Conservation (phyloP, 2,329 filamentous ascomycete species). For the Paraphaeosphaeria sporulosa region DNA sequence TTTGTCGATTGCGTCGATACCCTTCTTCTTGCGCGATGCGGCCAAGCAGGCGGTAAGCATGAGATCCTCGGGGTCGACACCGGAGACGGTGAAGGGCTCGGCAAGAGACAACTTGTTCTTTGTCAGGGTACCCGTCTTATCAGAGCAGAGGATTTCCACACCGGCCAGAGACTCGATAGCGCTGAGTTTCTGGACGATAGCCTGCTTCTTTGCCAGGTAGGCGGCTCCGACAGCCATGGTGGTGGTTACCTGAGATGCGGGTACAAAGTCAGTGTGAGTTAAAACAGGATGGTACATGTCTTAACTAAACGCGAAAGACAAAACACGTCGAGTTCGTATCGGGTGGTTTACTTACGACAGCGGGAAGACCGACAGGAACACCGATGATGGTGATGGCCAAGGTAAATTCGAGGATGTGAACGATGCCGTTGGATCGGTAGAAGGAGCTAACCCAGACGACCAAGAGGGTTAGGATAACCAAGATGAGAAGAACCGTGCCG, state of each 20-base stretch:
- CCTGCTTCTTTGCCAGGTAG: conserved; percentile 90
- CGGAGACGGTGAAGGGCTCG: conserved; percentile 82
- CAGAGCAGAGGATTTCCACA: conserved; percentile 92
- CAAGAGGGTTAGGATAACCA: conserved; percentile 82
- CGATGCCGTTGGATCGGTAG: conserved; percentile 84
- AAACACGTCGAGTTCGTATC: no score
- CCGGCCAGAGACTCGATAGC: conserved; percentile 92
- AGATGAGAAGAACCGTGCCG: conserved; percentile 78
- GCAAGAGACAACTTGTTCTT: conserved; percentile 92
- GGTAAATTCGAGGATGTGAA: conserved; percentile 82
- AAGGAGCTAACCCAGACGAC: conserved; percentile 87
- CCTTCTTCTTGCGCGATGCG: conserved; percentile 93
- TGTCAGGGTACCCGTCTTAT: conserved; percentile 92
- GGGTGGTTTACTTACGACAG: no score
- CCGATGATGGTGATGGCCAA: conserved; percentile 90
- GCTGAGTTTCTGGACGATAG: conserved; percentile 90
- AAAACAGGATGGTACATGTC: no score
- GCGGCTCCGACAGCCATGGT: conserved; percentile 94
- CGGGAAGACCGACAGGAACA: conserved; percentile 91
- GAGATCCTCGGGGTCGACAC: conserved; percentile 84
- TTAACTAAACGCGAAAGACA: no score
- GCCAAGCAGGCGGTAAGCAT: conserved; percentile 92
- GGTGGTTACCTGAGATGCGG: no score
- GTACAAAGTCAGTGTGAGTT: no score
- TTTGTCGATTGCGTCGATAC: conserved; percentile 94